These are phyloP conservation scores for Candida sp. DNA, from an alignment of 1,139 yeast genomes.

Conservation along the genomic window DNA sequence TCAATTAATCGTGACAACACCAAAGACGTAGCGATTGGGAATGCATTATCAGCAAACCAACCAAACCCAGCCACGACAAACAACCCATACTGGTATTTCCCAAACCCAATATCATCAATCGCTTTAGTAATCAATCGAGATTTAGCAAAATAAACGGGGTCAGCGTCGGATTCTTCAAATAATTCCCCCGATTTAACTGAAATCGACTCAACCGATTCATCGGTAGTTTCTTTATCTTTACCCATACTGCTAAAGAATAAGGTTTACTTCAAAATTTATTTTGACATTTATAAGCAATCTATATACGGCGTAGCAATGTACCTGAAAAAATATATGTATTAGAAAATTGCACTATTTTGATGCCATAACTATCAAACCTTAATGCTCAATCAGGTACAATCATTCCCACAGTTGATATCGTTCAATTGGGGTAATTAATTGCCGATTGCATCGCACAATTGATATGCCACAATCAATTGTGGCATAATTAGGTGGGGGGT, in stretches of 20 bases:
- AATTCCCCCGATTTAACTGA: conserved; percentile 7
- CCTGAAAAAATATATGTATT: neutral
- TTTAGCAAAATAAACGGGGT: conserved; percentile 27
- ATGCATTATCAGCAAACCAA: conserved; percentile 43
- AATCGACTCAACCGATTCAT: conserved; percentile 2
- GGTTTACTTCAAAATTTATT: too few relatives aligned
- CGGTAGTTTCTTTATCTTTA: neutral
- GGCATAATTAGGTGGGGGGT: too few relatives aligned
- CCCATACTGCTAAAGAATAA: neutral
- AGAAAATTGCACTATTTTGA: neutral
- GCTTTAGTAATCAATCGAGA: conserved; percentile 30
- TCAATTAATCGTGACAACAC: conserved; percentile 32
- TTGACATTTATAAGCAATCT: too few relatives aligned
- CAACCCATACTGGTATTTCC: conserved; percentile 38
- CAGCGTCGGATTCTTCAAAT: conserved; percentile 19
- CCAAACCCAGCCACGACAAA: conserved; percentile 44
- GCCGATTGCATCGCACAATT: too few relatives aligned
- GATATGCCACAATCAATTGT: neutral
- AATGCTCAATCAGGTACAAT: neutral
- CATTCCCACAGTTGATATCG: neutral
- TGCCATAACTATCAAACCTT: neutral
- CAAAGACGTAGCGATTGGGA: conserved; percentile 40
- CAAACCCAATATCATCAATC: conserved; percentile 41
- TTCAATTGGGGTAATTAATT: too few relatives aligned
- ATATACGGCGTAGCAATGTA: neutral